phyloP scores from a whole-genome alignment of 2,329 filamentous ascomycete genomes.

The Botrytis galanthina region DNA sequence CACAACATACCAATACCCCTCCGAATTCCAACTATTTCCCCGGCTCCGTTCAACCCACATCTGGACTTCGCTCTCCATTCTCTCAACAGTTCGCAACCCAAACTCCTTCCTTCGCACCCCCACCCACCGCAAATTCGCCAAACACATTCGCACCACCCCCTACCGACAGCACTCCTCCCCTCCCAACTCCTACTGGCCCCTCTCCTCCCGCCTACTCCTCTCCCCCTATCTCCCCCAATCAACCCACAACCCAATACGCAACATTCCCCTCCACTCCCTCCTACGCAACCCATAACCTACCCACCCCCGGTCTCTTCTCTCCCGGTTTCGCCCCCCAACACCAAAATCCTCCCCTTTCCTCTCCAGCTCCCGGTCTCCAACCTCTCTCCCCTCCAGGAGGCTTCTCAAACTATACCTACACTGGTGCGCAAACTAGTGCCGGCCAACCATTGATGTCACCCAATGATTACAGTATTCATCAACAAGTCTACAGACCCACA shows the following conservation, averaged over 20 bases:
- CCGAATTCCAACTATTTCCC: conserved; percentile 39
- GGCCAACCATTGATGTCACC: conserved; percentile 38
- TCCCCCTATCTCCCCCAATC: conserved; percentile 20
- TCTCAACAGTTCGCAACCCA: conserved; percentile 23
- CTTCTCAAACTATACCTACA: conserved; percentile 55
- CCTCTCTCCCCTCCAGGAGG: conserved; percentile 49
- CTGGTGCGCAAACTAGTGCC: conserved; percentile 27
- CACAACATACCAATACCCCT: conserved; percentile 15
- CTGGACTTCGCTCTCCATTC: conserved; percentile 26
- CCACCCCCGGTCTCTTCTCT: conserved; percentile 32
- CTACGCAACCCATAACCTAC: conserved; percentile 43
- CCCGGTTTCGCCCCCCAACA: conserved; percentile 23
- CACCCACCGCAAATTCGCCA: conserved; percentile 31
- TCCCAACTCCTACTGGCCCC: conserved; percentile 17
- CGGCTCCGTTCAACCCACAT: conserved; percentile 37
- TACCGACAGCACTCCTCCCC: conserved; percentile 19
- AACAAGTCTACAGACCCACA: conserved; percentile 68
- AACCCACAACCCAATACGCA: conserved; percentile 43
- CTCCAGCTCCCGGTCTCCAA: conserved; percentile 16
- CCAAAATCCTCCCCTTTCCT: conserved; percentile 15
- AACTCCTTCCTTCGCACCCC: conserved; percentile 25
- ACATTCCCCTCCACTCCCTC: conserved; percentile 48
- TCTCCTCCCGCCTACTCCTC: conserved; percentile 22
- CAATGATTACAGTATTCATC: conserved; percentile 59
- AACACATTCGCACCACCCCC: conserved; percentile 33